These are phyloP conservation scores for Theobroma cacao DNA, from an alignment of 345 rosid genomes.

Conservation along the genomic window DNA sequence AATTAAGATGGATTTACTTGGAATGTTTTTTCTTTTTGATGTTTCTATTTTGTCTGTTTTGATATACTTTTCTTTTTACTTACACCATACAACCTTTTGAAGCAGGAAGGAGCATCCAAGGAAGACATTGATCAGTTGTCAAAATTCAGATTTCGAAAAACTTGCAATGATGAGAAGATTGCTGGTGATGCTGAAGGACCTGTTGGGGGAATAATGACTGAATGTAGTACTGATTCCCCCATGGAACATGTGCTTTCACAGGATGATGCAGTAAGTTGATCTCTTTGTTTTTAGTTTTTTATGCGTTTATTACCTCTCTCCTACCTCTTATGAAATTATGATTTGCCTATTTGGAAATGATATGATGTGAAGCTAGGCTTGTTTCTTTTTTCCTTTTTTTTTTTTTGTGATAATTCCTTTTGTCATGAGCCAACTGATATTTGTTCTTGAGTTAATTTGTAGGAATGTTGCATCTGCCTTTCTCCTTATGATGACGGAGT, in stretches of 20 bases:
- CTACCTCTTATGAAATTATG: neutral
- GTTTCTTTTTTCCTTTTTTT: neutral
- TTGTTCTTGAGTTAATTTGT: conserved; percentile 22
- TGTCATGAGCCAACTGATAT: neutral
- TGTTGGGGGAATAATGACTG: conserved; percentile 78
- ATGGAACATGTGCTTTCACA: conserved; percentile 51
- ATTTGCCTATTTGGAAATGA: neutral
- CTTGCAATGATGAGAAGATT: conserved; percentile 43
- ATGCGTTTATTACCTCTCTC: neutral
- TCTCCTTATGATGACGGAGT: conserved; percentile 81
- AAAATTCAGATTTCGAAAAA: conserved; percentile 66
- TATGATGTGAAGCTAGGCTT: neutral
- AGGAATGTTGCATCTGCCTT: conserved; percentile 99
- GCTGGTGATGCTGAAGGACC: conserved; percentile 41
- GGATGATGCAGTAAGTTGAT: conserved; percentile 80
- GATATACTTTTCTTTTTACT: neutral
- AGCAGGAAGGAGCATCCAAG: conserved; percentile 92
- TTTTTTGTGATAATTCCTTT: neutral
- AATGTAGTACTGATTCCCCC: conserved; percentile 75
- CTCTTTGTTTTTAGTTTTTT: neutral
- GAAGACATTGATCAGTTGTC: conserved; percentile 85
- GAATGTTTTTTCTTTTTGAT: neutral
- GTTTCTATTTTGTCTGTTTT: neutral
- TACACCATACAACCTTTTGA: neutral
- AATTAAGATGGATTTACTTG: neutral